Conservation (phyloP, 805 yeast species). For the Grigorovia transvaalensis region DNA sequence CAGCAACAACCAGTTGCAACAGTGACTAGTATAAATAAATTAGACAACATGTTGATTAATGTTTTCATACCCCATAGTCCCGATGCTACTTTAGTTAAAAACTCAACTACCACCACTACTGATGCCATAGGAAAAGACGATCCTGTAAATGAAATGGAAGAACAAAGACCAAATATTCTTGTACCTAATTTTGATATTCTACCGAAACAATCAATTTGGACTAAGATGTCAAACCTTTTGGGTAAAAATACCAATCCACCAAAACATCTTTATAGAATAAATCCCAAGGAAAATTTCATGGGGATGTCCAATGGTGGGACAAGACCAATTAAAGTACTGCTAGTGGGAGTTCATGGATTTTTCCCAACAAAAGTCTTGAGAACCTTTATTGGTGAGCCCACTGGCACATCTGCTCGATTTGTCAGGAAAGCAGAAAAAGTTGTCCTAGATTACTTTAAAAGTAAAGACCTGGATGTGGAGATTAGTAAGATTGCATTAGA, state of each 20-base stretch:
- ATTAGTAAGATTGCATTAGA: slow-evolving; percentile 91
- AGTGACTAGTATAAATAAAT: background rate
- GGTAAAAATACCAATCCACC: slow-evolving; percentile 12
- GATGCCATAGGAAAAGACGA: background rate
- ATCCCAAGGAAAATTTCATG: slow-evolving; percentile 12
- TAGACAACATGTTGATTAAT: slow-evolving; percentile 8
- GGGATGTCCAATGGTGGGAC: slow-evolving; percentile 13
- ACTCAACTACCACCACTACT: background rate
- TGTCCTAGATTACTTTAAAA: slow-evolving; percentile 53
- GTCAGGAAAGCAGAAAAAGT: slow-evolving; percentile 83
- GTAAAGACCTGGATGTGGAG: slow-evolving; percentile 32
- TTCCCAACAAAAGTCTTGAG: slow-evolving; percentile 82
- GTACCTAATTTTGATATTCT: slow-evolving; percentile 24
- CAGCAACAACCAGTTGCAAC: background rate
- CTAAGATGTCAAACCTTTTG: slow-evolving; percentile 11
- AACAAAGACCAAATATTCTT: slow-evolving; percentile 19
- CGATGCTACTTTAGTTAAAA: slow-evolving; percentile 16
- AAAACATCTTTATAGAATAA: slow-evolving; percentile 9
- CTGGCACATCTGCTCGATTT: slow-evolving; percentile 87
- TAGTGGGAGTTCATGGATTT: slow-evolving; percentile 93
- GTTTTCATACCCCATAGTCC: slow-evolving; percentile 12
- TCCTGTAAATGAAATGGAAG: background rate
- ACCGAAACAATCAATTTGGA: slow-evolving; percentile 20
- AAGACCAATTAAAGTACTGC: slow-evolving; percentile 49
- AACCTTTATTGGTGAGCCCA: slow-evolving; percentile 87